Base-by-base conservation (phyloP, 2,329 filamentous ascomycete species). In the Hymenoscyphus scutula region DNA sequence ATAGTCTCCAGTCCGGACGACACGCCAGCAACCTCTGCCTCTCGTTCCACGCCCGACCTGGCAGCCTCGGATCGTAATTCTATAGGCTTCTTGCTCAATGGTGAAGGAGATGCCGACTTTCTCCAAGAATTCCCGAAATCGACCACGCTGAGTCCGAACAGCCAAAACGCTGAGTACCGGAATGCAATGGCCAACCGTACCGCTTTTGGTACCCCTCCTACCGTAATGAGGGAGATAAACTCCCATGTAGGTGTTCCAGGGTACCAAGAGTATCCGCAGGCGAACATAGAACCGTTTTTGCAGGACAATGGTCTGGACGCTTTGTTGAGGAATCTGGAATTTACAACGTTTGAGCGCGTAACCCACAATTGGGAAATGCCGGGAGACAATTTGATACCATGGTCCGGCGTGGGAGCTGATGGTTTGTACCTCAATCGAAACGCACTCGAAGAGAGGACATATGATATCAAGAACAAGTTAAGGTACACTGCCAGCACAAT, bases 21-120 rank as follows among this genome's bases (percentile, higher is more conserved):
- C 11, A 59, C 57, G 23, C 61, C 66, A 19, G 54, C 61, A 27
- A 64, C 65, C 3, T 65, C 62, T 7, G 59, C 58, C 29, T 63
- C 69, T 7, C 58, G 61, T 23, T 66, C 65, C 1, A 69, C 69
- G 15, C 66, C 70, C 10, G 72, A 73, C 34, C 62, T 62, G 13
- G 45, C 65, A 30, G 56, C 60, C 19, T 71, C 70, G 17, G 72
- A 73, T 57, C 67, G 72, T 13, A 74, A 72, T 30, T 74, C 72
- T 3, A 73, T 74, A 58, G 66, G 71, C 8, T 74, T 74, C 19
- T 64, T 74, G 5, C 68, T 74, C 11, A 74, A 74, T 55, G 69
- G 67, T 17, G 63, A 70, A 1, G 64, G 62, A 11, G 72, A 73
- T 19, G 60, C 59, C 13, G 71, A 74, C n/a, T 74, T 74, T 56